Percentiles rank a stretch among this genome's conserved stretches.
Evolutionary conservation across 1,139 yeast species (phyloP).

Genomic region (Candida pseudocylindracea): DNA sequence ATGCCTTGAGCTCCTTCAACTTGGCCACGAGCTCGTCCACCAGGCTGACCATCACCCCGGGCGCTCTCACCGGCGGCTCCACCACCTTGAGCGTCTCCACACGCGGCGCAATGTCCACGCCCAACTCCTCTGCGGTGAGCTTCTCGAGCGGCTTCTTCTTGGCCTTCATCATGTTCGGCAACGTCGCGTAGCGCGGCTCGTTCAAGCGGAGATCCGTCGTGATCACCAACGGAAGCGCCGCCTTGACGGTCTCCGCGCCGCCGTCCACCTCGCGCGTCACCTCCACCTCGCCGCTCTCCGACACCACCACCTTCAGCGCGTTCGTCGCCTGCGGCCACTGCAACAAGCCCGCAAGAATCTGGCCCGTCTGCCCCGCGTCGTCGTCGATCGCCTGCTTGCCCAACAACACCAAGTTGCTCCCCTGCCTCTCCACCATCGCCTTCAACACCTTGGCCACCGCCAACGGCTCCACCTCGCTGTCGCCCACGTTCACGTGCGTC

Average conservation of each 20-base stretch:
- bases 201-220: slow-evolving; percentile 88
- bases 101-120: slow-evolving; percentile 39
- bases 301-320: slow-evolving; percentile 68
- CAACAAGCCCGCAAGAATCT: slow-evolving; percentile 82
- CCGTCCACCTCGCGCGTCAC: slow-evolving; percentile 93
- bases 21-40: slow-evolving; percentile 71
- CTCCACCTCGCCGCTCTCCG: slow-evolving; percentile 27
- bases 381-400: slow-evolving; percentile 97
- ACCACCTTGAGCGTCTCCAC: slow-evolving; percentile 51
- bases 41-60: slow-evolving; percentile 58
- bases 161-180: slow-evolving; percentile 95
- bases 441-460: slow-evolving; percentile 71
- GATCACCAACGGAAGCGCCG: slow-evolving; percentile 63
- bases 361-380: slow-evolving; percentile 93
- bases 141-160: slow-evolving; percentile 83
- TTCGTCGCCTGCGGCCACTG: slow-evolving; percentile 98
- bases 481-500: slow-evolving; percentile 63
- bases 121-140: slow-evolving; percentile 47
- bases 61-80: slow-evolving; percentile 68
- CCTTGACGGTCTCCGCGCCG: slow-evolving; percentile 67
- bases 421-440: slow-evolving; percentile 47
- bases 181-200: slow-evolving; percentile 82
- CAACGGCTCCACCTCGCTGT: slow-evolving; percentile 63
- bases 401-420: slow-evolving; percentile 58
- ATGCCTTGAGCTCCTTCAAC: slow-evolving; percentile 48